A percentile compares a stretch with the other conserved stretches of the same genome.
These are phyloP conservation scores for Chaetomium tenue DNA, from an alignment of 495 filamentous ascomycete species.

Conservation along the genomic window DNA sequence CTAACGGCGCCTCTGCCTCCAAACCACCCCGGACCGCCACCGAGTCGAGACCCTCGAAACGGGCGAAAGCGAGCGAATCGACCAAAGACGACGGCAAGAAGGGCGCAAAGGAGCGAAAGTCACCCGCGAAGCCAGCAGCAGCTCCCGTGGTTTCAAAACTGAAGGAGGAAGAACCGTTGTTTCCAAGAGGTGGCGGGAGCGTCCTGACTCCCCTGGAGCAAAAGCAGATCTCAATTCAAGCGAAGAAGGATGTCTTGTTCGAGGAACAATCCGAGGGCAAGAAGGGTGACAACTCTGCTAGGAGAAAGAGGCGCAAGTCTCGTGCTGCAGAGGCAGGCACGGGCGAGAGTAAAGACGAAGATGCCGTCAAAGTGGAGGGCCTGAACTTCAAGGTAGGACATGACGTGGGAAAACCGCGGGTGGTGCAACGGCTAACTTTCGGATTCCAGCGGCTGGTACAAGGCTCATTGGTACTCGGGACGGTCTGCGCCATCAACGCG, in stretches of 20 bases:
- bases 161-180: slow-evolving; percentile 79
- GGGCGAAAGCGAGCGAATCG: slow-evolving; percentile 43
- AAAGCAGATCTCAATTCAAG: slow-evolving; percentile 94
- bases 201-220: slow-evolving; percentile 89
- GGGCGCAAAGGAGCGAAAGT: slow-evolving; percentile 27
- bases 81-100: slow-evolving; percentile 31
- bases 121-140: slow-evolving; percentile 31
- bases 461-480: slow-evolving; percentile 82
- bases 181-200: slow-evolving; percentile 90
- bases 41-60: slow-evolving; percentile 44
- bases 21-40: slow-evolving; percentile 37
- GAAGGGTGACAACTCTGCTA: slow-evolving; percentile 41
- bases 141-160: slow-evolving; percentile 34
- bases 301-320: slow-evolving; percentile 54
- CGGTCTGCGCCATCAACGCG: slow-evolving; percentile 75
- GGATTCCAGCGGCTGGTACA: slow-evolving; percentile 65
- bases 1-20: slow-evolving; percentile 39
- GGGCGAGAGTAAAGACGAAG: slow-evolving; percentile 49
- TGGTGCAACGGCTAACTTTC: slow-evolving; percentile 39
- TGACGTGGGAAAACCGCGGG: neutral
- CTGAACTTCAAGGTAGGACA: slow-evolving; percentile 79
- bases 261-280: slow-evolving; percentile 64
- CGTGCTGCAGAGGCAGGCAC: slow-evolving; percentile 51
- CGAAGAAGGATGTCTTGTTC: slow-evolving; percentile 87
- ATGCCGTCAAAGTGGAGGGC: slow-evolving; percentile 72